Conservation (phyloP, 164 flowering plant genomes). For the Magnolia kwangsiensis region DNA sequence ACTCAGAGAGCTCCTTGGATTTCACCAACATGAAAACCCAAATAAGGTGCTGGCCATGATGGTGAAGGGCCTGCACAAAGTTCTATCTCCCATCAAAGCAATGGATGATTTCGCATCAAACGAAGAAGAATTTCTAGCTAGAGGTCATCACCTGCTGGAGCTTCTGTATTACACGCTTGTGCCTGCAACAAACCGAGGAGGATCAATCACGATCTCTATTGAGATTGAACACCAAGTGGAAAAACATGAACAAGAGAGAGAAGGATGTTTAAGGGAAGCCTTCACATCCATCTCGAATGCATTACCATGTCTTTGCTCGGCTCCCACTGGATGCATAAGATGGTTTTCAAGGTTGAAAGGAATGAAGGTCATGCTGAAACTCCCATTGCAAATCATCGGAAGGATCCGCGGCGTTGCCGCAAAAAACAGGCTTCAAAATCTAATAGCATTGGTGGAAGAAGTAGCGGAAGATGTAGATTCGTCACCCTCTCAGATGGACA, state of each 20-base stretch:
- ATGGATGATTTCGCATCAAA: not conserved
- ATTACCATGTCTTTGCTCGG: not conserved
- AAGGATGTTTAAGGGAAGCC: not conserved
- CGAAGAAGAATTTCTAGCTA: not conserved
- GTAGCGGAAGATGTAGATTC: not conserved
- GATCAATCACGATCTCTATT: not conserved
- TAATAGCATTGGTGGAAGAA: not conserved
- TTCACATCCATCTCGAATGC: not conserved
- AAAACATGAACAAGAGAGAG: not conserved
- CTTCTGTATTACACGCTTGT: slow-evolving; percentile 25
- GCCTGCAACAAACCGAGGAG: slow-evolving; percentile 1
- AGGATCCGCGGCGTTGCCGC: not conserved
- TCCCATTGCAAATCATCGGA: slow-evolving; percentile 1
- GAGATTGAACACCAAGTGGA: not conserved
- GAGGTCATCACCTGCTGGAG: slow-evolving; percentile 32
- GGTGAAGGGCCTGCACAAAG: slow-evolving; percentile 31
- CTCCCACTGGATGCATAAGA: no score
- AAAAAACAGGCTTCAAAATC: not conserved
- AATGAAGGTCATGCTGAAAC: not conserved
- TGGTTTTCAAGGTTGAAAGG: not conserved
- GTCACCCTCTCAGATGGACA: not conserved
- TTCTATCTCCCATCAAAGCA: slow-evolving; percentile 31
- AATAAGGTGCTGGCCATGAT: slow-evolving; percentile 22
- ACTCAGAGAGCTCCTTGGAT: not conserved
- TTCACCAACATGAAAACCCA: slow-evolving; percentile 9